Conservation (phyloP, 768 basidiomycete genomes). For the Lyophyllum atratum region DNA sequence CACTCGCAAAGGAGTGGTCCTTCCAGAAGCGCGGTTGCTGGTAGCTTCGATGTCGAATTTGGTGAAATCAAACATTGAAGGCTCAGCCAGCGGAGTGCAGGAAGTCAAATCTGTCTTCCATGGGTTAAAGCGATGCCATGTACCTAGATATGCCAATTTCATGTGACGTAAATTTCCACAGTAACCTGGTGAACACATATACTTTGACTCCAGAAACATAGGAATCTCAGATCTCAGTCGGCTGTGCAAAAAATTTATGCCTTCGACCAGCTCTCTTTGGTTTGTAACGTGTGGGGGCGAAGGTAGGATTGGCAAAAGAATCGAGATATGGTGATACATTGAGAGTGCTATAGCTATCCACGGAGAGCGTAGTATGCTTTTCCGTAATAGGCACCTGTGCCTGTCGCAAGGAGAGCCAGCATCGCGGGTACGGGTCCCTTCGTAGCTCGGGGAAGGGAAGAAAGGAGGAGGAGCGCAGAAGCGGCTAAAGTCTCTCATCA, state of each 20-base stretch:
- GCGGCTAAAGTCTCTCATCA: conserved; percentile 52
- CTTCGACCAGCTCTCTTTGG: no score
- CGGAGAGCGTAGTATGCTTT: conserved; percentile 50
- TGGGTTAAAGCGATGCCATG: not conserved
- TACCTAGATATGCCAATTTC: no score
- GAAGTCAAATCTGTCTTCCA: not conserved
- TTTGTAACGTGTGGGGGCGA: no score
- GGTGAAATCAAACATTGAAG: not conserved
- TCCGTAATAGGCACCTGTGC: conserved; percentile 69
- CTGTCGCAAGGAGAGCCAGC: conserved; percentile 62
- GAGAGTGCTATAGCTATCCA: conserved; percentile 12
- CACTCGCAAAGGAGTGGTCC: not conserved
- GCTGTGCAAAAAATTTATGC: no score
- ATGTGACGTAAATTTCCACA: no score
- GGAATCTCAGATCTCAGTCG: no score
- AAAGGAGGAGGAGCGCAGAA: conserved; percentile 71
- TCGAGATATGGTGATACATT: not conserved
- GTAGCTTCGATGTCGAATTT: not conserved
- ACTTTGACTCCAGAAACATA: no score
- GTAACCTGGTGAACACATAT: no score
- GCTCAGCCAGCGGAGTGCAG: not conserved
- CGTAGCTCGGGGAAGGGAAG: conserved; percentile 68
- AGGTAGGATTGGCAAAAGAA: no score
- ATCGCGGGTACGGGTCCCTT: conserved; percentile 76
- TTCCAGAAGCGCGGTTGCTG: no score